These are phyloP conservation scores for Sindora glabra DNA, from an alignment of 306 rosid species.

Conservation along the genomic window DNA sequence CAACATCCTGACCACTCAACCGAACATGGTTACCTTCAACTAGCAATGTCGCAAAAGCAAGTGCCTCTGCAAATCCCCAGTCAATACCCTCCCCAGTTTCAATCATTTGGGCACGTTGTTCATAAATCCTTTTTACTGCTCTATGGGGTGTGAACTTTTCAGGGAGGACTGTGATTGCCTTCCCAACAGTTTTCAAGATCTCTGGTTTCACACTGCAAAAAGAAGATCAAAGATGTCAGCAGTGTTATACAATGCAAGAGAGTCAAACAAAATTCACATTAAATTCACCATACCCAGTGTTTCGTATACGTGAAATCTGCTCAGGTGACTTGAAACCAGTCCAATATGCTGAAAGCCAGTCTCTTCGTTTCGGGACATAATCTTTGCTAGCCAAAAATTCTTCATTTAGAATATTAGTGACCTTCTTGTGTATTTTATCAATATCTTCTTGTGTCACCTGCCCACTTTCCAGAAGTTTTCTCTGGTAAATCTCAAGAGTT, in stretches of 20 bases:
- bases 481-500: no score
- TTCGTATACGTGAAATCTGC: conserved; percentile 49
- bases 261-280: background rate
- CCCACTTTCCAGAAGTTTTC: conserved; percentile 46
- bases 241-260: background rate
- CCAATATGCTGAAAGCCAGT: conserved; percentile 70
- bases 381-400: conserved; percentile 58
- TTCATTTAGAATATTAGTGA: conserved; percentile 39
- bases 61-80: no score
- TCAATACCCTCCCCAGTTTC: no score
- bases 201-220: conserved; percentile 45
- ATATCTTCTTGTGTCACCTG: conserved; percentile 41
- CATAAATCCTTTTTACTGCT: no score
- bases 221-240: background rate
- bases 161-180: conserved; percentile 44
- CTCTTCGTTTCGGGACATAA: conserved; percentile 46
- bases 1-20: no score
- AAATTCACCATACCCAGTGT: conserved; percentile 38
- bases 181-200: conserved; percentile 52
- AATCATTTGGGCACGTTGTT: no score
- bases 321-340: conserved; percentile 59
- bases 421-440: conserved; percentile 38
- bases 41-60: no score
- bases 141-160: conserved; percentile 43
- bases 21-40: no score